Percentiles rank a stretch among this genome's conserved stretches.
Conservation (phyloP, 176 grass and related monocot species). For the Carex pumila region DNA sequence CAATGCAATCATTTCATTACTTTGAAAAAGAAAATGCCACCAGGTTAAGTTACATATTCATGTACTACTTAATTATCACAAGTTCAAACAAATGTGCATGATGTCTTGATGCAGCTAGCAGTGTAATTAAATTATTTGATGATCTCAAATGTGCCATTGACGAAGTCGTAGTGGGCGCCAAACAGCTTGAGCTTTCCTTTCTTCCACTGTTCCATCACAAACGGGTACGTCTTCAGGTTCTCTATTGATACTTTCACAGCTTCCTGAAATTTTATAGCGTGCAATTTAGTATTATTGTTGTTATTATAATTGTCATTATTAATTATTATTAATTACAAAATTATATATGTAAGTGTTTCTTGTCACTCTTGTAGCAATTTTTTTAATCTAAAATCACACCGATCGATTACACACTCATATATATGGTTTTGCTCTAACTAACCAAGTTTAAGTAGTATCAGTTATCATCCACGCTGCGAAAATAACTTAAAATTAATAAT, state of each 20-base stretch:
- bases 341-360: neutral
- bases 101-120: too few species aligned
- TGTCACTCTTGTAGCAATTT: neutral
- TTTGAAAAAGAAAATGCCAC: too few species aligned
- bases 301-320: neutral
- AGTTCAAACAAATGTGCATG: conserved; percentile 25
- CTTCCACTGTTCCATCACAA: conserved; percentile 33
- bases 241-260: conserved; percentile 44
- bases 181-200: conserved; percentile 43
- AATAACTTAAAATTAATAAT: too few species aligned
- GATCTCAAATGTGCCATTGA: conserved; percentile 29
- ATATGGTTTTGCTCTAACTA: too few species aligned
- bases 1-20: too few species aligned
- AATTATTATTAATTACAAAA: neutral
- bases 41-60: too few species aligned
- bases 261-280: conserved; percentile 28
- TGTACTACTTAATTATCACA: too few species aligned
- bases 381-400: too few species aligned
- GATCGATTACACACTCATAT: too few species aligned
- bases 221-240: conserved; percentile 57
- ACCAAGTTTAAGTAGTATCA: too few species aligned
- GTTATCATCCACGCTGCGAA: too few species aligned
- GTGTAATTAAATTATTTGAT: conserved; percentile 19
- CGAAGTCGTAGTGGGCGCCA: conserved; percentile 47
- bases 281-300: neutral